phyloP scores from a whole-genome alignment of 805 yeast genomes.

The Candida ovalis region DNA sequence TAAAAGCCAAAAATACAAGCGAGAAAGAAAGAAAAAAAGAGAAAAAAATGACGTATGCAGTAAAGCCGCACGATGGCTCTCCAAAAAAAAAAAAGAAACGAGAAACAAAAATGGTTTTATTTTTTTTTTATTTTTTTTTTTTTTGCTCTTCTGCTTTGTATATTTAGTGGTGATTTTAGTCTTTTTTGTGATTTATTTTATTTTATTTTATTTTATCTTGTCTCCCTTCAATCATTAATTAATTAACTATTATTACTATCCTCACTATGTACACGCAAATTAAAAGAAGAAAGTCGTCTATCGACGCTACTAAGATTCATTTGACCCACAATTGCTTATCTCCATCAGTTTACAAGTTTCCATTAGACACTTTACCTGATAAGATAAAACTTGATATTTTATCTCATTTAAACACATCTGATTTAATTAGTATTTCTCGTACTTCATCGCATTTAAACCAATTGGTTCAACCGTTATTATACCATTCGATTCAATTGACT shows the following conservation, averaged over 20 bases:
- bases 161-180: too few species aligned
- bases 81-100: not conserved
- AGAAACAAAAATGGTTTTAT: not conserved
- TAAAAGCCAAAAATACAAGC: not conserved
- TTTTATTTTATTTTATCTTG: not conserved
- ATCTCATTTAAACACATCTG: slow-evolving; percentile 1
- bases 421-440: slow-evolving; percentile 4
- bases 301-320: not conserved
- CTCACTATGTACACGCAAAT: not conserved
- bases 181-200: not conserved
- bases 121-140: not conserved
- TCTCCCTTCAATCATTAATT: not conserved
- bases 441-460: not conserved
- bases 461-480: slow-evolving; percentile 2
- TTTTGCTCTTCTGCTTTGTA: too few species aligned
- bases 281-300: slow-evolving; percentile 5
- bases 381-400: not conserved
- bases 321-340: not conserved
- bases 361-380: not conserved
- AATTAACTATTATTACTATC: not conserved
- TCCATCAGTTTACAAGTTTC: not conserved
- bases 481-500: slow-evolving; percentile 11
- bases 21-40: not conserved
- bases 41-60: not conserved
- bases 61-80: not conserved